These are phyloP conservation scores for Lachnellula occidentalis DNA, from an alignment of 2,329 filamentous ascomycete species.

Conservation along the genomic window DNA sequence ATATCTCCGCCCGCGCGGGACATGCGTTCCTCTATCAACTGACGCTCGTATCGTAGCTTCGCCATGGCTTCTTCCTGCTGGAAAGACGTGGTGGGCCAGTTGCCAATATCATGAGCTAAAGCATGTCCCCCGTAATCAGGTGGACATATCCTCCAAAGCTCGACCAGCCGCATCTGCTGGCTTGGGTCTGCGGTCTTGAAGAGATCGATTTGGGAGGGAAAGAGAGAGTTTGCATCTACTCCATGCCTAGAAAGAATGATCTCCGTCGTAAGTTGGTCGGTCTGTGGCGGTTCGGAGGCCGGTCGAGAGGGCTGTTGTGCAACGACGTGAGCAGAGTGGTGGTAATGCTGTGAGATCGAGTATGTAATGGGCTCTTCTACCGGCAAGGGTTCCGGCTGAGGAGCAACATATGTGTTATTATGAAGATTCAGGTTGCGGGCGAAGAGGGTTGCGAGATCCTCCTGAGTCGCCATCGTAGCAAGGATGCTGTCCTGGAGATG, in stretches of 20 bases:
- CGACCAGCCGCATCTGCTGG: conserved; percentile 69
- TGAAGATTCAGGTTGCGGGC: conserved; percentile 65
- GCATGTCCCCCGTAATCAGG: conserved; percentile 54
- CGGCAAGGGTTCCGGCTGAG: conserved; percentile 29
- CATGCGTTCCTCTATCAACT: conserved; percentile 37
- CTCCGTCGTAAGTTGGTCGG: conserved; percentile 47
- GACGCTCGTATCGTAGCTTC: conserved; percentile 53
- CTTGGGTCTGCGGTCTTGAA: conserved; percentile 69
- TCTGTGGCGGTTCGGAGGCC: conserved; percentile 46
- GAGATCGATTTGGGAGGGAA: conserved; percentile 69
- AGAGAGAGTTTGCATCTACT: conserved; percentile 64
- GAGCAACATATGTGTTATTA: conserved; percentile 27
- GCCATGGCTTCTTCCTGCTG: conserved; percentile 50
- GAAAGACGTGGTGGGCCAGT: conserved; percentile 51
- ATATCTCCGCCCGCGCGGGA: conserved; percentile 33
- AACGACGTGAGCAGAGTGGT: conserved; percentile 66
- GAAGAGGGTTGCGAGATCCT: conserved; percentile 79
- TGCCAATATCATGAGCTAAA: conserved; percentile 50
- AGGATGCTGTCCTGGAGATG: conserved; percentile 27
- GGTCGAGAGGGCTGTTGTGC: conserved; percentile 40
- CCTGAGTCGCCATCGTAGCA: conserved; percentile 52
- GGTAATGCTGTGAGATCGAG: conserved; percentile 76
- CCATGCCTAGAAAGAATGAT: conserved; percentile 58
- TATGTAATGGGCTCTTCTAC: conserved; percentile 54
- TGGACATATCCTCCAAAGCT: conserved; percentile 80